Conservation (phyloP, 192 early-diverging fungal species). For the Allomyces macrogynus region DNA sequence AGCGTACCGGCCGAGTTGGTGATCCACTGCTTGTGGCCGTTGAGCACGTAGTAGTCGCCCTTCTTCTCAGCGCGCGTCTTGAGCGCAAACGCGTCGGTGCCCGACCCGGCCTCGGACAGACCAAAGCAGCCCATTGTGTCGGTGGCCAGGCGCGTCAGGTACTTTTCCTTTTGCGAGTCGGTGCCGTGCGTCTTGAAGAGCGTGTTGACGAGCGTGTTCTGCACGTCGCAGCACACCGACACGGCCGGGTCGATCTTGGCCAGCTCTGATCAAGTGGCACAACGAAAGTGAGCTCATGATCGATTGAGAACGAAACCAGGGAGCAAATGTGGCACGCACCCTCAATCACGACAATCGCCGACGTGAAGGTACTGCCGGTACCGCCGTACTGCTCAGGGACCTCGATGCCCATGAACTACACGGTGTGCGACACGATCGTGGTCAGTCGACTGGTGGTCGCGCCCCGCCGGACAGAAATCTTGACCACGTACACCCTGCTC, state of each 20-base stretch:
- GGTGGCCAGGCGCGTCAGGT: slow-evolving; percentile 62
- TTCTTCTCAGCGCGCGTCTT: slow-evolving; percentile 65
- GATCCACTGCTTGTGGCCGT: slow-evolving; percentile 35
- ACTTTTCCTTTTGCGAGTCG: slow-evolving; percentile 53
- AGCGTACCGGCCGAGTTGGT: too few species aligned
- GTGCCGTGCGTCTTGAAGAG: slow-evolving; percentile 66
- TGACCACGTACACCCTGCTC: slow-evolving; percentile 54
- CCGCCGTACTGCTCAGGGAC: slow-evolving; percentile 61
- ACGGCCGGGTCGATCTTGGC: slow-evolving; percentile 90
- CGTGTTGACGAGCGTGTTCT: slow-evolving; percentile 95
- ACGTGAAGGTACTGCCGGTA: slow-evolving; percentile 56
- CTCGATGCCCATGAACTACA: slow-evolving; percentile 76
- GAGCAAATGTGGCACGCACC: slow-evolving; percentile 11
- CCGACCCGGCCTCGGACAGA: slow-evolving; percentile 78
- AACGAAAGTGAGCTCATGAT: not conserved
- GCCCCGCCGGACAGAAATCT: not conserved
- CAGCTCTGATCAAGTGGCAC: slow-evolving; percentile 32
- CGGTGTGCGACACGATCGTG: not conserved
- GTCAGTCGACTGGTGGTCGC: slow-evolving; percentile 1
- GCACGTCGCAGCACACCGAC: slow-evolving; percentile 77
- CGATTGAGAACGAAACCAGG: too few species aligned
- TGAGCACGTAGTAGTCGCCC: slow-evolving; percentile 75
- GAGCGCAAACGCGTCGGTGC: slow-evolving; percentile 84
- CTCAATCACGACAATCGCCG: slow-evolving; percentile 70
- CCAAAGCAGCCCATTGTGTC: slow-evolving; percentile 83